Conservation (phyloP, 2,329 filamentous ascomycete species). For the Aspergillus texensis region DNA sequence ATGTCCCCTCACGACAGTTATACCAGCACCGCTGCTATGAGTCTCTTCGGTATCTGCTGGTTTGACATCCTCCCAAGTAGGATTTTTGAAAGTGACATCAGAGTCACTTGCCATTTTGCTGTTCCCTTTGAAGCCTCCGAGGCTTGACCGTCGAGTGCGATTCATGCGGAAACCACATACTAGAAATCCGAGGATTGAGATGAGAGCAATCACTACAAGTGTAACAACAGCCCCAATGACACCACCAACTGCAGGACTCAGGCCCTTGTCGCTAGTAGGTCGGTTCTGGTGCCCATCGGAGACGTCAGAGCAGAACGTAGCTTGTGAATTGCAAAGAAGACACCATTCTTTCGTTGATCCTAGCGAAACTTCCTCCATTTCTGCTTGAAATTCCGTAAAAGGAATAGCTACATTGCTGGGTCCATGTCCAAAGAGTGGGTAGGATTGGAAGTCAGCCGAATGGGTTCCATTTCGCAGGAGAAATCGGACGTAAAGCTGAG, state of each 20-base stretch:
- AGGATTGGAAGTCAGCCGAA: slow-evolving; percentile 38
- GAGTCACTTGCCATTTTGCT: slow-evolving; percentile 58
- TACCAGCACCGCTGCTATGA: slow-evolving; percentile 17
- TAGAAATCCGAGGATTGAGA: slow-evolving; percentile 45
- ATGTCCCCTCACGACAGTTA: slow-evolving; percentile 42
- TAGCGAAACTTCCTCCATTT: slow-evolving; percentile 49
- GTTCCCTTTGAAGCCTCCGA: slow-evolving; percentile 60
- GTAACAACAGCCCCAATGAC: slow-evolving; percentile 60
- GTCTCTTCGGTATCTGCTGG: slow-evolving; percentile 34
- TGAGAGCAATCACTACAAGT: slow-evolving; percentile 48
- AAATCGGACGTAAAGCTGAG: slow-evolving; percentile 59
- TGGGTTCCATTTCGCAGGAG: slow-evolving; percentile 60
- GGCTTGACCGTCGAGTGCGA: slow-evolving; percentile 40
- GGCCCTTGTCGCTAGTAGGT: slow-evolving; percentile 13
- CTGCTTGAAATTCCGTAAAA: slow-evolving; percentile 54
- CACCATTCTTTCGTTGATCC: slow-evolving; percentile 57
- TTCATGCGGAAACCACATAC: slow-evolving; percentile 52
- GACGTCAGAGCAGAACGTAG: slow-evolving; percentile 56
- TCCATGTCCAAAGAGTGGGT: slow-evolving; percentile 55
- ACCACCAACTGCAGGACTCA: slow-evolving; percentile 54
- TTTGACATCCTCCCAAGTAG: slow-evolving; percentile 44
- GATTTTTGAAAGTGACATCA: slow-evolving; percentile 49
- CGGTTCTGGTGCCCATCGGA: slow-evolving; percentile 20
- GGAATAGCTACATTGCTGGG: slow-evolving; percentile 50
- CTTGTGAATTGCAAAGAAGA: slow-evolving; percentile 46